Base-by-base conservation (phyloP, 768 basidiomycete genomes). In the Boletus rubropictus region DNA sequence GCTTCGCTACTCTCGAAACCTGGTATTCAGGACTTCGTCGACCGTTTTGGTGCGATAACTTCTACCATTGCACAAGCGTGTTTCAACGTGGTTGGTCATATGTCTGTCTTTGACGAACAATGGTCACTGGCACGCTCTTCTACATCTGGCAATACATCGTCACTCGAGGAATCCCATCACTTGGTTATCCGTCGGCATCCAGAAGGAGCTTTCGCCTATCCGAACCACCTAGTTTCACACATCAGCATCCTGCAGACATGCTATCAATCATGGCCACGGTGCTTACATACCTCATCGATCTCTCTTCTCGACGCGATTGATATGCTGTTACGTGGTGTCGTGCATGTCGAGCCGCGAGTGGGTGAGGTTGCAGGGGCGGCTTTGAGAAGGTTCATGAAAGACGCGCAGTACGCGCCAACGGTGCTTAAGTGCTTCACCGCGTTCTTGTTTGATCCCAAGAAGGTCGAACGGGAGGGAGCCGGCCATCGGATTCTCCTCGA, bases 21-120 rank as follows among this genome's bases (percentile, higher is more conserved):
- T 1, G 83, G 81, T 9, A 78, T 91, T 59, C 75, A 79, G 48
- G 82, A 84, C 15, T 83, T 94, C 43, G 71, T 89, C 43, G 82
- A 86, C 21, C 77, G 82, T 18, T 78, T 76, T 52, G 78, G 79
- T 12, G 67, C 76, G 0, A 73, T 77, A 2, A 67, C 90, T 2
- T 76, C 74, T 11, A 66, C 68, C 33, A 74, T 93, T 37, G 78
- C 83, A 0, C 68, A 68, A 4, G 55, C 77, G 7, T 89, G 82
- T 57, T 77, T 77, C 57, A 79, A 81, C 46, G 62, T 75, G 4
- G 79, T 89, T 7, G 87, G 86, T 2, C 68, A 73, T 31, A 87
- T 94, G 82, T 82, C 84, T 14, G 72, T 94, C 25, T 83, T 91
- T 46, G 92, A 96, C 48, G 86, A 93, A 7, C 85, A 89, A 55